These are phyloP conservation scores for Skeletonema menzelii DNA, from an alignment of 108 stramenopile genomes.

Conservation along the genomic window DNA sequence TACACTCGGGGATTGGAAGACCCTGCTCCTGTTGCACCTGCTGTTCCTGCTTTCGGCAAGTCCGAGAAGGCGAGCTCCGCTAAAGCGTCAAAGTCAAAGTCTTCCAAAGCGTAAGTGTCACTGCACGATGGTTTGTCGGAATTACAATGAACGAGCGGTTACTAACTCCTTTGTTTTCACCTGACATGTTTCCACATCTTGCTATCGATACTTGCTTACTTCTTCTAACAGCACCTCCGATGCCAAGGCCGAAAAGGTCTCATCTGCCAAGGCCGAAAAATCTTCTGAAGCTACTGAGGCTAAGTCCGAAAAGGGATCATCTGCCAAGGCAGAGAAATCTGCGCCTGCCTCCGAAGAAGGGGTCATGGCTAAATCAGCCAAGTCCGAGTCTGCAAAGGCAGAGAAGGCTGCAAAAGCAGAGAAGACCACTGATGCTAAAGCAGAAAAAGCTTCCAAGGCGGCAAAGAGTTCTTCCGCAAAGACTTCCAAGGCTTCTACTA, in stretches of 20 bases:
- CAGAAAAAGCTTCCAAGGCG: not conserved
- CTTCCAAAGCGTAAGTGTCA: not conserved
- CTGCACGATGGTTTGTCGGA: not conserved
- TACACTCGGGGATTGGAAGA: not conserved
- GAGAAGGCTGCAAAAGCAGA: not conserved
- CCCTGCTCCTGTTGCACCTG: no score
- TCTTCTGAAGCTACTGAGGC: not conserved
- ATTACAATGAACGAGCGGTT: not conserved
- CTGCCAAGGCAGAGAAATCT: not conserved
- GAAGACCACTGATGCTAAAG: not conserved
- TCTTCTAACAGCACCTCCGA: not conserved
- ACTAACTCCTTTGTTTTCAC: not conserved
- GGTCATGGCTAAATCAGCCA: not conserved
- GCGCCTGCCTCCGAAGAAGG: not conserved
- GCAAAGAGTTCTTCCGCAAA: not conserved
- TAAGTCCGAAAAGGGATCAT: not conserved
- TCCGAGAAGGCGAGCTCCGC: not conserved
- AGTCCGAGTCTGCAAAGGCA: not conserved
- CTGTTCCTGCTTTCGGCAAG: not conserved
- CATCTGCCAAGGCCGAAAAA: not conserved
- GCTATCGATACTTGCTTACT: not conserved
- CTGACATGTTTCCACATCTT: not conserved
- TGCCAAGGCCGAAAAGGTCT: slow-evolving; percentile 17
- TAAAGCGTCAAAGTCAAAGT: not conserved
- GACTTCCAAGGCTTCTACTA: not conserved